Base-by-base conservation (phyloP, 768 basidiomycete species). In the Dendrothele bispora region DNA sequence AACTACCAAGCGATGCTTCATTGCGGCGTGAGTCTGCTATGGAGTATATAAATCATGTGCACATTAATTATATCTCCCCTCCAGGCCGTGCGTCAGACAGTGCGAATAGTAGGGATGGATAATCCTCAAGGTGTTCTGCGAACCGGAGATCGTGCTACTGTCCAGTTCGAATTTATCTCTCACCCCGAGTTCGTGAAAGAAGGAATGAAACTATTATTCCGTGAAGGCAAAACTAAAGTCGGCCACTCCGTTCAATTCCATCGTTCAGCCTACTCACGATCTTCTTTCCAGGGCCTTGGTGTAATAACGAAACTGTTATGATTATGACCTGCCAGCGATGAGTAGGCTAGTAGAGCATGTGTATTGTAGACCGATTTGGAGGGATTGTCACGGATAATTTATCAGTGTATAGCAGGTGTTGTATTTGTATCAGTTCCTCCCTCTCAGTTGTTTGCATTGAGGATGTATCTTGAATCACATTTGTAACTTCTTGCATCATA, bases 1-100 rank as follows among this genome's bases (percentile, higher is more conserved):
- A 91, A 91, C 59, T 97, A 97, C 59, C 93, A 95, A 81, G 91
- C 91, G 0, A 95, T 95, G 92, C 73, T 95, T 59, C 93, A 95
- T 62, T 95, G 92, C 58, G 93, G 93, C 21, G 86, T 87, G 62
- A 56, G 80, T 66, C 5, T 35, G 10, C 48, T 48, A 38, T 24
- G 27, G 8, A 15, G n/a, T n/a, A n/a, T n/a, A n/a, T n/a, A n/a
- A n/a, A n/a, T n/a, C n/a, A n/a, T n/a, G n/a, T n/a, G n/a, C n/a
- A 45, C 51, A 46, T 37, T 18, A 38, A 49, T 36, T 18, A 35
- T 17, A 32, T 39, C 27, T 17, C 43, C 17, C 26, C 42, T 53
- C n/a, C 54, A 91, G 89, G 91, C 91, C 52, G 75, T 94, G 29
- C 84, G 91, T 25, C 94, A 97, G 71, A 97, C 94, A 1, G 94